Evolutionary conservation across 257 asterid species (phyloP).

Genomic region (Nicotiana tabacum): DNA sequence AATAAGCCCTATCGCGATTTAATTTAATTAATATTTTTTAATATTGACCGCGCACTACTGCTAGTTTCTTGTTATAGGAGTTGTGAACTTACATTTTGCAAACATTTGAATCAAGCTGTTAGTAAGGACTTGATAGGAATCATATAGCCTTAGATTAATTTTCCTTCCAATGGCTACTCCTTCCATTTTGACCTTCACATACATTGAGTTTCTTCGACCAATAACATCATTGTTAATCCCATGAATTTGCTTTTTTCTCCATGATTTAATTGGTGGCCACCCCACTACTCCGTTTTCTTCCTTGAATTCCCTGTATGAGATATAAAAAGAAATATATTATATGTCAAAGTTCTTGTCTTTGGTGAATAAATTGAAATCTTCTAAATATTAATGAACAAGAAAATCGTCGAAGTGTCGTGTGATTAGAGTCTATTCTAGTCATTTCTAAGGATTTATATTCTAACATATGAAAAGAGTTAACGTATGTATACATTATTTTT

Average conservation of each 20-base stretch:
- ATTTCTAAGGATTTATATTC: background rate
- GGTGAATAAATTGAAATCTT: background rate
- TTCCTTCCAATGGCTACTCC: conserved; percentile 70
- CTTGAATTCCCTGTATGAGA: conserved; percentile 17
- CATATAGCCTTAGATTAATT: conserved; percentile 34
- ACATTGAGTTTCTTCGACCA: conserved; percentile 28
- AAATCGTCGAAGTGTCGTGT: background rate
- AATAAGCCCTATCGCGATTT: too few species aligned
- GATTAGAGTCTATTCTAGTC: background rate
- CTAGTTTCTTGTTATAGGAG: background rate
- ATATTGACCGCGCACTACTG: too few species aligned
- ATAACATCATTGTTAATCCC: conserved; percentile 7
- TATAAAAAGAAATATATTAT: background rate
- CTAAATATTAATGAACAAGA: background rate
- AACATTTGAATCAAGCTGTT: conserved; percentile 41
- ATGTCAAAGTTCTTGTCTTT: background rate
- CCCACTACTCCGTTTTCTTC: conserved; percentile 31
- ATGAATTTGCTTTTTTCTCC: conserved; percentile 44
- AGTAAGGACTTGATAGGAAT: conserved; percentile 32
- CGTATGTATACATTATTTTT: too few species aligned
- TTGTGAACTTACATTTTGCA: conserved; percentile 34
- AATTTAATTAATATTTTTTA: too few species aligned
- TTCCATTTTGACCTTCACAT: conserved; percentile 69
- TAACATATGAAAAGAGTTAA: too few species aligned
- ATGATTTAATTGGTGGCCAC: conserved; percentile 59